Conservation (phyloP, 192 early-diverging fungal species). For the Coemansia sp. region DNA sequence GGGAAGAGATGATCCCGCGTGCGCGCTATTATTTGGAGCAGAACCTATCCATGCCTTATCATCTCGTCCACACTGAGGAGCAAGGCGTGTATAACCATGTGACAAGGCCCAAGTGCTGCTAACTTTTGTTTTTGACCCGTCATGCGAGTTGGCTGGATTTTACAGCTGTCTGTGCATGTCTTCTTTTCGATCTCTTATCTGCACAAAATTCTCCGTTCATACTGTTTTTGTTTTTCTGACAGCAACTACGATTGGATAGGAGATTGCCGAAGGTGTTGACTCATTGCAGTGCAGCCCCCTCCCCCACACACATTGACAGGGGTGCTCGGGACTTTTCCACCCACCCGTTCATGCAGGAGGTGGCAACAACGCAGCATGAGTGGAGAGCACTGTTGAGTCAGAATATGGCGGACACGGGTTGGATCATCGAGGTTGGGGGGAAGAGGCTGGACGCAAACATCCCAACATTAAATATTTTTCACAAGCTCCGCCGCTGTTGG, state of each 20-base stretch:
- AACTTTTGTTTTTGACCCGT: neutral
- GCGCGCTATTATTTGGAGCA: slow-evolving; percentile 31
- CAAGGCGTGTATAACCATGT: slow-evolving; percentile 52
- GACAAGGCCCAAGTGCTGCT: slow-evolving; percentile 51
- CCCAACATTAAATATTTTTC: slow-evolving; percentile 4
- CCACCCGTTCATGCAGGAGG: neutral
- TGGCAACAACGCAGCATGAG: neutral
- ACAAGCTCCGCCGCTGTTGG: slow-evolving; percentile 10
- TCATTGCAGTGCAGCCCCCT: neutral
- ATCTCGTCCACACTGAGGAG: slow-evolving; percentile 34
- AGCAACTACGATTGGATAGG: neutral
- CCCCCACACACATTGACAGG: neutral
- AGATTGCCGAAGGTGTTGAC: neutral
- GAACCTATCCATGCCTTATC: slow-evolving; percentile 48
- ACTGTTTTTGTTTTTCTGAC: neutral
- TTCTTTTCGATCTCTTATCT: neutral
- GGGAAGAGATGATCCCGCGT: slow-evolving; percentile 35
- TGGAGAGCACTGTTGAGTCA: neutral
- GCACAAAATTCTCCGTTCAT: neutral
- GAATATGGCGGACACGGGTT: neutral
- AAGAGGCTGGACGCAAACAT: neutral
- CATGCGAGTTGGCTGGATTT: neutral
- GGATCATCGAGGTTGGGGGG: slow-evolving; percentile 4
- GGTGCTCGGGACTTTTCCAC: neutral
- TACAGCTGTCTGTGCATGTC: neutral